Conservation (phyloP, 306 rosid genomes). For the Arachis hypogaea region DNA sequence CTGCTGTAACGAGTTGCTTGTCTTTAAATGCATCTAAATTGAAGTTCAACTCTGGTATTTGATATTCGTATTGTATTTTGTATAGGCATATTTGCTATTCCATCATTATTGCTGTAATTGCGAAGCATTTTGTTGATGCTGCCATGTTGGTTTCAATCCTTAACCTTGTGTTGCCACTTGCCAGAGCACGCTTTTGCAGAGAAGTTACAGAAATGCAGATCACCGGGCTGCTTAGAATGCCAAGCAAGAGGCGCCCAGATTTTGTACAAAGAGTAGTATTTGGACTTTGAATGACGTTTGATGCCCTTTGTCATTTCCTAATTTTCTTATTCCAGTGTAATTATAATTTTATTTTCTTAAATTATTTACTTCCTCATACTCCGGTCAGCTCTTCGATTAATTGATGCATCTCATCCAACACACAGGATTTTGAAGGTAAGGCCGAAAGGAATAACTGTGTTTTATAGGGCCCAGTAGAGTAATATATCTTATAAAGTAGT, state of each 20-base stretch:
- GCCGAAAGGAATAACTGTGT: neutral
- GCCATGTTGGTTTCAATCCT: constrained; percentile 46
- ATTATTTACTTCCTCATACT: neutral
- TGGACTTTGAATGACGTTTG: constrained; percentile 56
- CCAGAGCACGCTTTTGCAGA: constrained; percentile 90
- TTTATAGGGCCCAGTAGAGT: neutral
- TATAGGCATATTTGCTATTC: constrained; percentile 14
- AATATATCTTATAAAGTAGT: too few species aligned
- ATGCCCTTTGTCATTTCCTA: neutral
- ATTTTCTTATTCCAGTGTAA: constrained; percentile 13
- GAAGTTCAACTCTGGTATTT: neutral
- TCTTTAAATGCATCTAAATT: constrained; percentile 17
- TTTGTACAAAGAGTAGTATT: constrained; percentile 87
- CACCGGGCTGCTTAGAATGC: constrained; percentile 85
- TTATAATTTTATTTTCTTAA: constrained; percentile 5
- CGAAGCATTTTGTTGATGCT: constrained; percentile 25
- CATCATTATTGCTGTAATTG: neutral
- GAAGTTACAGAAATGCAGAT: constrained; percentile 86
- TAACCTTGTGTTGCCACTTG: constrained; percentile 49
- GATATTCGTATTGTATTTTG: neutral
- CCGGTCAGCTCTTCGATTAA: neutral
- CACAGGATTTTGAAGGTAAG: neutral
- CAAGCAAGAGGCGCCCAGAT: constrained; percentile 87
- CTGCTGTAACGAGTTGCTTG: neutral
- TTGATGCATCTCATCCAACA: constrained; percentile 3